Conservation (phyloP, 1,284 basidiomycete genomes). For the Hypsizygus ulmarius region DNA sequence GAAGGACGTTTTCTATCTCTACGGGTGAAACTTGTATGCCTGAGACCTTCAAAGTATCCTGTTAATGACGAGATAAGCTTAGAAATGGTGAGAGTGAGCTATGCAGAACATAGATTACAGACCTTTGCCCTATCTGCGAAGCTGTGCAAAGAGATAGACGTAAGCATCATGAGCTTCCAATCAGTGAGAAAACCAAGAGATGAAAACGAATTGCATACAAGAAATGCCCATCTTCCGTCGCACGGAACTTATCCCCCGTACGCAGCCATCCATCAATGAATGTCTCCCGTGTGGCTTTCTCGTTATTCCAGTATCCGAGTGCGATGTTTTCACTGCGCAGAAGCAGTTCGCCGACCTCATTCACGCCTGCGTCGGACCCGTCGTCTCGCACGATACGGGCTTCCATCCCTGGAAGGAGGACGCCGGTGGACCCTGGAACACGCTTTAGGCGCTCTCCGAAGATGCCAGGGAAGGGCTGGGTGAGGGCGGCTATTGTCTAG, state of each 20-base stretch:
- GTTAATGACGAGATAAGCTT: not conserved
- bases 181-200: not conserved
- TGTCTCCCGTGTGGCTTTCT: slow-evolving; percentile 59
- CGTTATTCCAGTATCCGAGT: slow-evolving; percentile 70
- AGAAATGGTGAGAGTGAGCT: not conserved
- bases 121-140: slow-evolving; percentile 64
- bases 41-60: slow-evolving; percentile 74
- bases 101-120: slow-evolving; percentile 3
- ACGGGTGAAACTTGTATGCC: slow-evolving; percentile 73
- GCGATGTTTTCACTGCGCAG: slow-evolving; percentile 53
- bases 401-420: slow-evolving; percentile 62
- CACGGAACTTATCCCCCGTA: slow-evolving; percentile 68
- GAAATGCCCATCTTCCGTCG: slow-evolving; percentile 56
- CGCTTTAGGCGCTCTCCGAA: slow-evolving; percentile 43
- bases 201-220: slow-evolving; percentile 46
- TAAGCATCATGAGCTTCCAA: not conserved
- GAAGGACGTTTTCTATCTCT: slow-evolving; percentile 65
- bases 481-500: slow-evolving; percentile 57
- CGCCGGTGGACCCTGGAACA: slow-evolving; percentile 48
- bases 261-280: slow-evolving; percentile 69
- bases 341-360: slow-evolving; percentile 67
- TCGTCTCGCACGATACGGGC: slow-evolving; percentile 61
- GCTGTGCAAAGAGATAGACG: slow-evolving; percentile 28
- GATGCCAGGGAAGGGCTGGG: slow-evolving; percentile 43
- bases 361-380: slow-evolving; percentile 49